Evolutionary conservation across 202 grass and related monocot species (phyloP).

Genomic region (Brachypodium distachyon): DNA sequence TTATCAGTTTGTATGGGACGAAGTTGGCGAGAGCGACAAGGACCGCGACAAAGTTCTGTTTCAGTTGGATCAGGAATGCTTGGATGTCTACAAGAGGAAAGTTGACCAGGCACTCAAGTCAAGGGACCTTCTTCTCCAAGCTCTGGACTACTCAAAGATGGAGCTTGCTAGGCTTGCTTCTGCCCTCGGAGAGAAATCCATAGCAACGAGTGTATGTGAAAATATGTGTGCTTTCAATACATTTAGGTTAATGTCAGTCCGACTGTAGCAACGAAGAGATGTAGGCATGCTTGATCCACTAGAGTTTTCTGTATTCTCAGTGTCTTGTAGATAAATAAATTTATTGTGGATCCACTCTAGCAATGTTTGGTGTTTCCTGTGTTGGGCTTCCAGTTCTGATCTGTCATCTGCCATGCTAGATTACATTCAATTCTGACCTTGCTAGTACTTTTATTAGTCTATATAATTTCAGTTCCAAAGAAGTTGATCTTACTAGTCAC

Average conservation of each 20-base stretch:
- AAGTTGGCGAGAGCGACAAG: constrained; percentile 56
- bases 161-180: constrained; percentile 58
- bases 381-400: neutral
- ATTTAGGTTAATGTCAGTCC: neutral
- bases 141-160: constrained; percentile 64
- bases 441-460: neutral
- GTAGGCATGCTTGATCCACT: neutral
- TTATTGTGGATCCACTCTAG: neutral
- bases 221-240: neutral
- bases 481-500: neutral
- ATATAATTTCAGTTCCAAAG: neutral
- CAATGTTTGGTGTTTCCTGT: neutral
- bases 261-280: neutral
- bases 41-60: constrained; percentile 54
- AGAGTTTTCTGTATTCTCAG: neutral
- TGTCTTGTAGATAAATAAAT: neutral
- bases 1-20: constrained; percentile 55
- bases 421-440: neutral
- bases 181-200: constrained; percentile 61
- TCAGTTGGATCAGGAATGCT: constrained; percentile 67
- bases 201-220: constrained; percentile 46
- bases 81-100: constrained; percentile 80
- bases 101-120: constrained; percentile 49
- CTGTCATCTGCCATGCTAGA: neutral
- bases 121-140: constrained; percentile 54